Evolutionary conservation across 108 stramenopile species (phyloP).

Genomic region (Bacterosira constricta): DNA sequence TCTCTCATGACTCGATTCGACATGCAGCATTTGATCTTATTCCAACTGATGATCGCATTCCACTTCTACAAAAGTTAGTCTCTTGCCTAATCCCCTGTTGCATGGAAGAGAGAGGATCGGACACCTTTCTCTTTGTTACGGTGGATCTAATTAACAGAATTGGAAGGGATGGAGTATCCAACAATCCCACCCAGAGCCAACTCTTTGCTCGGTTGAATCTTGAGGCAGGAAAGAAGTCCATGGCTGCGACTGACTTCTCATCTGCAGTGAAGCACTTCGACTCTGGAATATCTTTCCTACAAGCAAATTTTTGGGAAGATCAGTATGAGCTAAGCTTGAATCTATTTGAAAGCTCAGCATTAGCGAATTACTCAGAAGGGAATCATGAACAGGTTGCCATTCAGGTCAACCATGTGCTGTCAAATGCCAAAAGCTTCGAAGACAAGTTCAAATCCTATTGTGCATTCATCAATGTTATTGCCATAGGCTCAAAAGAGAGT

Average conservation of each 20-base stretch:
- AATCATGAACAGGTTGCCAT: background rate
- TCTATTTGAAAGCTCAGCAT: background rate
- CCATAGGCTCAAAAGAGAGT: background rate
- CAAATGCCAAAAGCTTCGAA: background rate
- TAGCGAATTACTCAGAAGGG: background rate
- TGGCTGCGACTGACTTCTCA: conserved; percentile 5
- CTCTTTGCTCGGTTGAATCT: conserved; percentile 18
- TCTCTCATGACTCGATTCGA: conserved; percentile 1
- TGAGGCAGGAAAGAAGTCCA: conserved; percentile 5
- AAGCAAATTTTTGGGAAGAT: conserved; percentile 1
- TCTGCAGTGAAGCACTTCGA: conserved; percentile 4
- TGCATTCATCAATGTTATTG: background rate
- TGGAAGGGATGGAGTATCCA: background rate
- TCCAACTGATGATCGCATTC: conserved; percentile 10
- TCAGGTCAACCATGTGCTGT: background rate
- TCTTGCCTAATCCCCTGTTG: background rate
- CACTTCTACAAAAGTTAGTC: conserved; percentile 1
- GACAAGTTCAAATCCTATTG: conserved; percentile 7
- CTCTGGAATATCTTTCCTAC: conserved; percentile 8
- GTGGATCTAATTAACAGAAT: conserved; percentile 18
- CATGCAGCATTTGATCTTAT: background rate
- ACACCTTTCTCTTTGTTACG: conserved; percentile 11
- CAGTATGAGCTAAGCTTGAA: background rate
- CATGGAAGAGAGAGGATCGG: background rate
- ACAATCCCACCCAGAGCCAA: conserved; percentile 8